Evolutionary conservation across 371 early-diverging fungal genomes (phyloP).

Genomic region (Smittium culicis): DNA sequence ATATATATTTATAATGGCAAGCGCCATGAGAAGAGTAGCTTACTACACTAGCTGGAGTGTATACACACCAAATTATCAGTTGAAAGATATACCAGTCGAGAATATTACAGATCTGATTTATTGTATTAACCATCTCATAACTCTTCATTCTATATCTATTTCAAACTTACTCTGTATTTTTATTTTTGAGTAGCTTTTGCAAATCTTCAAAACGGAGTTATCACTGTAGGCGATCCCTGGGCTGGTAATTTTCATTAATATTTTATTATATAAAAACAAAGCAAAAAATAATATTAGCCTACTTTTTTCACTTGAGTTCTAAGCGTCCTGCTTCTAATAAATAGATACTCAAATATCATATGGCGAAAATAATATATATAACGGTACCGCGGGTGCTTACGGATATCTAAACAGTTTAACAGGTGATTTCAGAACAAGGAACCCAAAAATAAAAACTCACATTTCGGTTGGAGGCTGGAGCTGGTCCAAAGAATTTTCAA

Average conservation of each 20-base stretch:
- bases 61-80: slow-evolving; percentile 53
- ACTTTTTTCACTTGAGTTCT: neutral
- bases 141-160: neutral
- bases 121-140: neutral
- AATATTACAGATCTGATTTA: slow-evolving; percentile 71
- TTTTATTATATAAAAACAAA: neutral
- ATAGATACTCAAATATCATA: slow-evolving; percentile 46
- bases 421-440: slow-evolving; percentile 61
- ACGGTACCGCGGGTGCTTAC: slow-evolving; percentile 41
- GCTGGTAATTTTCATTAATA: slow-evolving; percentile 35
- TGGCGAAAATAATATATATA: slow-evolving; percentile 37
- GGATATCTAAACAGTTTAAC: slow-evolving; percentile 55
- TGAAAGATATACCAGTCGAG: slow-evolving; percentile 44
- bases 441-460: slow-evolving; percentile 48
- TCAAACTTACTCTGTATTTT: neutral
- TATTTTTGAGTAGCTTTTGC: slow-evolving; percentile 46
- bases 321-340: too few species aligned
- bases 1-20: neutral
- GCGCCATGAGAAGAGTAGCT: slow-evolving; percentile 22
- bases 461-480: slow-evolving; percentile 84
- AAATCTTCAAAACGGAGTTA: slow-evolving; percentile 51
- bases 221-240: slow-evolving; percentile 56
- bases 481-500: slow-evolving; percentile 67
- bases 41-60: slow-evolving; percentile 55
- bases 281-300: neutral